These are phyloP conservation scores for Ceriops zippeliana DNA, from an alignment of 345 rosid species.

Conservation along the genomic window DNA sequence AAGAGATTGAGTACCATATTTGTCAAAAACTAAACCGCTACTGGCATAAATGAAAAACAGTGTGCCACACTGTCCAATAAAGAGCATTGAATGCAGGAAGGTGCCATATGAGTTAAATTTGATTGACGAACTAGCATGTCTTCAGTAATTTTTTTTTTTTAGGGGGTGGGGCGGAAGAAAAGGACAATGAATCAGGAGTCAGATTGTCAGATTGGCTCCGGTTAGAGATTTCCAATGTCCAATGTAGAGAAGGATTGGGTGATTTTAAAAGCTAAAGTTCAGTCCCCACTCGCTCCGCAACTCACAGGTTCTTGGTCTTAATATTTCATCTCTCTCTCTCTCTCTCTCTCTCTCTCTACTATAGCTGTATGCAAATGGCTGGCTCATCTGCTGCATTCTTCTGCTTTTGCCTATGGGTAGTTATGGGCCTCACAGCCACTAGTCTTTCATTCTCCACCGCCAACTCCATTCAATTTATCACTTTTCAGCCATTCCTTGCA, in stretches of 20 bases:
- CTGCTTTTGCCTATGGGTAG: constrained; percentile 25
- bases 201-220: constrained; percentile 26
- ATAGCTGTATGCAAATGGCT: constrained; percentile 1
- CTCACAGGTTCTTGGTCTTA: neutral
- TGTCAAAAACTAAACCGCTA: neutral
- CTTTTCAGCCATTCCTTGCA: constrained; percentile 23
- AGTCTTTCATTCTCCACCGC: constrained; percentile 33
- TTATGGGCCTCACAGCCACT: constrained; percentile 32
- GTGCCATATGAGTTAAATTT: neutral
- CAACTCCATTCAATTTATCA: constrained; percentile 26
- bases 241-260: constrained; percentile 29
- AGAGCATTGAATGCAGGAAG: neutral
- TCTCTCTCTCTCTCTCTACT: neutral
- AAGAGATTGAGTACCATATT: too few relatives aligned
- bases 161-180: neutral
- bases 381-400: constrained; percentile 21
- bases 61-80: constrained; percentile 8
- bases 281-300: constrained; percentile 35
- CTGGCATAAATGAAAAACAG: neutral
- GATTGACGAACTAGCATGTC: neutral
- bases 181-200: neutral
- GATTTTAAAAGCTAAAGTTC: constrained; percentile 21
- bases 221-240: constrained; percentile 27
- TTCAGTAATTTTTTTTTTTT: neutral
- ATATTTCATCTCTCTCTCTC: neutral